Conservation (phyloP, 2,329 filamentous ascomycete genomes). For the Lachnellula arida region DNA sequence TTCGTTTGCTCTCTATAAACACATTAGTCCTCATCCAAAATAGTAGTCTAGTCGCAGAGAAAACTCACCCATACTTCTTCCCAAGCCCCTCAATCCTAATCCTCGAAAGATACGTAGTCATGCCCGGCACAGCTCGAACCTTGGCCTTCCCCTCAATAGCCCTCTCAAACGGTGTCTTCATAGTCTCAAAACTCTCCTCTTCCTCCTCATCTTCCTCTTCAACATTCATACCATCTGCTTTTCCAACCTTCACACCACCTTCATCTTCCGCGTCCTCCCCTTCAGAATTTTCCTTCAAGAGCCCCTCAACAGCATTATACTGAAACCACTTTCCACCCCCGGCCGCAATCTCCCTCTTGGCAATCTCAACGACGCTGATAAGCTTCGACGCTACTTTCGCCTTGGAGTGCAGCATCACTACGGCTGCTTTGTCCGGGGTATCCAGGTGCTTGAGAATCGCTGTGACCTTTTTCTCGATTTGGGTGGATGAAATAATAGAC, state of each 20-base stretch:
- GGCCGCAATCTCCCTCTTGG: conserved; percentile 50
- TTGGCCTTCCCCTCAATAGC: conserved; percentile 45
- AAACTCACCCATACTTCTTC: conserved; percentile 32
- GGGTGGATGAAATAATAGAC: conserved; percentile 55
- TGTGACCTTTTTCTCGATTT: conserved; percentile 42
- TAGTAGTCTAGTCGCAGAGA: neutral
- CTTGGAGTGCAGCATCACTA: conserved; percentile 38
- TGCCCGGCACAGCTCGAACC: conserved; percentile 44
- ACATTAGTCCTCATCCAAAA: neutral
- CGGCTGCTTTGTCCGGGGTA: conserved; percentile 30
- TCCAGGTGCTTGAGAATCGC: conserved; percentile 24
- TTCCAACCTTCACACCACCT: conserved; percentile 15
- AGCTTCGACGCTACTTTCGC: conserved; percentile 52
- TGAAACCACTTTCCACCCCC: conserved; percentile 40
- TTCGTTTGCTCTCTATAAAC: conserved; percentile 33
- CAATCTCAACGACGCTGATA: conserved; percentile 63
- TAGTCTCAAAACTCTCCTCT: conserved; percentile 51
- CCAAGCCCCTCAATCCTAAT: conserved; percentile 52
- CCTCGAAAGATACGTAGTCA: conserved; percentile 57
- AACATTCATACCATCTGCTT: conserved; percentile 19
- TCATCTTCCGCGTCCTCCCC: conserved; percentile 36
- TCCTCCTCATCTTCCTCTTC: conserved; percentile 38
- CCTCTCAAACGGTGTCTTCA: conserved; percentile 52
- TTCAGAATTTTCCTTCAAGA: conserved; percentile 11
- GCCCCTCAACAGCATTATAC: conserved; percentile 31